Conservation (phyloP, 345 rosid genomes). For the Boechera retrofracta region DNA sequence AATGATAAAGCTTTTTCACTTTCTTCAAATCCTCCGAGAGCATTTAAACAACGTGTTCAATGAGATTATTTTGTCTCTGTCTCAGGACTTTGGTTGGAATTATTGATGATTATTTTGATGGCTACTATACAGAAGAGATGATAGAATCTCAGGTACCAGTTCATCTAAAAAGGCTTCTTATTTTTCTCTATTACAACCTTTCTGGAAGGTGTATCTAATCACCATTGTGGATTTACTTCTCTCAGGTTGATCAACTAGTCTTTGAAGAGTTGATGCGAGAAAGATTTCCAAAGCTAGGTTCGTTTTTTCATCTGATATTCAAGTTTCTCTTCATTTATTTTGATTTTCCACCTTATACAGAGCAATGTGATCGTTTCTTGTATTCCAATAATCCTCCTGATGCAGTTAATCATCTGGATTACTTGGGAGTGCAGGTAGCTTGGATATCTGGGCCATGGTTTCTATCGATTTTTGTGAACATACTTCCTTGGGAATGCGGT, state of each 20-base stretch:
- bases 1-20: conserved; percentile 39
- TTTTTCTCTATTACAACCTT: conserved; percentile 5
- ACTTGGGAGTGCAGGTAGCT: conserved; percentile 99
- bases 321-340: conserved; percentile 7
- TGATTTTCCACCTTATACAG: conserved; percentile 34
- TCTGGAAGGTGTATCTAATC: not conserved
- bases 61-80: not conserved
- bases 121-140: conserved; percentile 94
- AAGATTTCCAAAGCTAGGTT: conserved; percentile 95
- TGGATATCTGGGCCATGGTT: conserved; percentile 99
- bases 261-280: conserved; percentile 93
- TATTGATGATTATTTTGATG: conserved; percentile 90
- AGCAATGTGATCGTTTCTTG: conserved; percentile 49
- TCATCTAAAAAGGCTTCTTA: conserved; percentile 23
- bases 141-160: conserved; percentile 84
- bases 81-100: conserved; percentile 91
- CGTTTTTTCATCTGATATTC: conserved; percentile 49
- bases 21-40: not conserved
- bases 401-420: conserved; percentile 99
- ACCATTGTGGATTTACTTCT: conserved; percentile 6
- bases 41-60: no score
- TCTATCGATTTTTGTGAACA: conserved; percentile 91
- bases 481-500: conserved; percentile 99
- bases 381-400: conserved; percentile 56
- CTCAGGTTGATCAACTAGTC: conserved; percentile 96